Percentiles rank a stretch among this genome's conserved stretches.
Conservation (phyloP, 1,284 basidiomycete genomes). For the Malassezia psittaci region DNA sequence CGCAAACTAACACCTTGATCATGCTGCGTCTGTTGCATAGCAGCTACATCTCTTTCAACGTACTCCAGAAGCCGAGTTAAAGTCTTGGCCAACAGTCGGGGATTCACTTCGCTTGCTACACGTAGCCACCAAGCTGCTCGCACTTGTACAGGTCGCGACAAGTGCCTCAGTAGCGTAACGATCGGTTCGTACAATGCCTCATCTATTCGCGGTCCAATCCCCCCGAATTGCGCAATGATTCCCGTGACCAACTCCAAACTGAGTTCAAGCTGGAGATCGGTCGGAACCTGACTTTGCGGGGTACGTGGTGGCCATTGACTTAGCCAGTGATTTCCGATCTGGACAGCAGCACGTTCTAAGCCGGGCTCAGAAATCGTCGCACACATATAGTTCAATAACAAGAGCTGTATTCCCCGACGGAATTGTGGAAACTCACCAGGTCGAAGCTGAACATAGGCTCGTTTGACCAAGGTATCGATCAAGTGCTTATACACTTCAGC, state of each 20-base stretch:
- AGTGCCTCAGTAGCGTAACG: conserved; percentile 72
- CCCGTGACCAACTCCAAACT: conserved; percentile 74
- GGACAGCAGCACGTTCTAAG: conserved; percentile 81
- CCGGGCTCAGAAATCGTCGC: conserved; percentile 71
- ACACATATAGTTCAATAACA: conserved; percentile 72
- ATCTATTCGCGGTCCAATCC: conserved; percentile 77
- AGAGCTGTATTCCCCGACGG: conserved; percentile 60
- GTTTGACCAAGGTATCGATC: conserved; percentile 56
- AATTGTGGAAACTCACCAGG: conserved; percentile 47
- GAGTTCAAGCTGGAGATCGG: conserved; percentile 62
- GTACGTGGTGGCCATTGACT: conserved; percentile 86
- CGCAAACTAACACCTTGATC: conserved; percentile 52
- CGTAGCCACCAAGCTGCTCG: conserved; percentile 76
- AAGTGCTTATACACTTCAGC: conserved; percentile 67
- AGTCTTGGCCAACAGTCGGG: conserved; percentile 67
- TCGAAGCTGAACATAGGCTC: conserved; percentile 16
- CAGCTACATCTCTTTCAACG: conserved; percentile 65
- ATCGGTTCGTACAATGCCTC: conserved; percentile 79
- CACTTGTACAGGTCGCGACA: conserved; percentile 73
- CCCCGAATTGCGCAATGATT: conserved; percentile 77
- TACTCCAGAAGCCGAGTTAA: conserved; percentile 65
- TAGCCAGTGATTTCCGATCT: conserved; percentile 67
- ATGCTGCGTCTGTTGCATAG: conserved; percentile 43
- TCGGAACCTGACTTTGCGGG: conserved; percentile 68
- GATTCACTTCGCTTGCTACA: conserved; percentile 79